phyloP scores from a whole-genome alignment of 805 yeast genomes.

The Geotrichum ghanense region DNA sequence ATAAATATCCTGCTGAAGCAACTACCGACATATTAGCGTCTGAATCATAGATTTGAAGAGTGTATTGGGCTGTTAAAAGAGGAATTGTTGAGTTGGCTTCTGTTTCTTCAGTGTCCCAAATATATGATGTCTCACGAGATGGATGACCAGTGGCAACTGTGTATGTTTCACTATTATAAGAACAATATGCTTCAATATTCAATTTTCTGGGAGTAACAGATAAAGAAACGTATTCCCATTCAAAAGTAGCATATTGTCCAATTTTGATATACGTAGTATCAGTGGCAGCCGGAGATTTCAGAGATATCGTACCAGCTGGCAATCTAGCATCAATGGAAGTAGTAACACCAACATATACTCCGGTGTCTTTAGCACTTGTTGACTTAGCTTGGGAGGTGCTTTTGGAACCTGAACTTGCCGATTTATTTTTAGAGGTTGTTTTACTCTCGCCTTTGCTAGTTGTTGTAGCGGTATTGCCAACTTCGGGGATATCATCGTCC shows the following conservation, averaged over 20 bases:
- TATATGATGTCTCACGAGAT: slow-evolving; percentile 18
- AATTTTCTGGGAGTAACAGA: slow-evolving; percentile 26
- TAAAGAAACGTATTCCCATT: slow-evolving; percentile 29
- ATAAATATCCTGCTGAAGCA: slow-evolving; percentile 26
- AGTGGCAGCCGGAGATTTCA: slow-evolving; percentile 26
- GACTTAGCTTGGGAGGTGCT: background rate
- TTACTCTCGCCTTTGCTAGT: too few species aligned
- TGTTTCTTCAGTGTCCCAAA: slow-evolving; percentile 28
- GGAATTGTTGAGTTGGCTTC: slow-evolving; percentile 17
- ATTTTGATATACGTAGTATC: slow-evolving; percentile 26
- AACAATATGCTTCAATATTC: slow-evolving; percentile 29
- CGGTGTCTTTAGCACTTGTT: background rate
- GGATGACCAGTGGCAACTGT: slow-evolving; percentile 27
- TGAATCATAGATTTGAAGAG: slow-evolving; percentile 27
- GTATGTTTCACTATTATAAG: slow-evolving; percentile 25
- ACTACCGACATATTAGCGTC: slow-evolving; percentile 17
- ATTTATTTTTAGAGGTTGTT: background rate
- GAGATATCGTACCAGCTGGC: slow-evolving; percentile 28
- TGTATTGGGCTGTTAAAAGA: slow-evolving; percentile 26
- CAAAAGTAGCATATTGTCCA: slow-evolving; percentile 29
- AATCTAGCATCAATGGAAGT: slow-evolving; percentile 24
- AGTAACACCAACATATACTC: slow-evolving; percentile 4
- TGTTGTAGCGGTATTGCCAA: background rate
- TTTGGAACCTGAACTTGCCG: background rate
- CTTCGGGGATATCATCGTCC: background rate